A percentile compares a stretch with the other conserved stretches of the same genome.
phyloP scores from a whole-genome alignment of 768 basidiomycete species.

The Bullera alba region DNA sequence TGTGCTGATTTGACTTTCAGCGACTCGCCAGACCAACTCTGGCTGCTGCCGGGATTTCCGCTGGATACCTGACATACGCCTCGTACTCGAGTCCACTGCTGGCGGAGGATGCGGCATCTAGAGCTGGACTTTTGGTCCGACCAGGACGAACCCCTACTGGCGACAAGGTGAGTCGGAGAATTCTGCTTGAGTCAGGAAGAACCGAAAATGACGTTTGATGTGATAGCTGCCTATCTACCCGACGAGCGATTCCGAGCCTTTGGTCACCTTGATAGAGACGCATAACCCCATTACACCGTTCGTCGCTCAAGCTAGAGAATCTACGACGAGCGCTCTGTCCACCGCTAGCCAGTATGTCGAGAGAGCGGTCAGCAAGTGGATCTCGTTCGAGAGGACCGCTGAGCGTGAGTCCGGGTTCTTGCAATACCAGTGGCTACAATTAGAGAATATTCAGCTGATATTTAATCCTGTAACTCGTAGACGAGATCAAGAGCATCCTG shows the following conservation, averaged over 20 bases:
- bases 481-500: slow-evolving; percentile 71
- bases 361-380: slow-evolving; percentile 69
- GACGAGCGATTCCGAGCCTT: slow-evolving; percentile 49
- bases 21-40: not conserved
- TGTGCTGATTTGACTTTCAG: not conserved
- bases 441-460: no score
- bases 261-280: slow-evolving; percentile 65
- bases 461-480: slow-evolving; percentile 48
- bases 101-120: not conserved
- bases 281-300: slow-evolving; percentile 68
- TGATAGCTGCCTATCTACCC: slow-evolving; percentile 79
- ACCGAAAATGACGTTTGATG: not conserved
- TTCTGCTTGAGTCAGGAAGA: not conserved
- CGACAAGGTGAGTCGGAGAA: slow-evolving; percentile 10
- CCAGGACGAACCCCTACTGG: slow-evolving; percentile 12
- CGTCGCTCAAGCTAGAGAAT: slow-evolving; percentile 63
- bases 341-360: slow-evolving; percentile 64
- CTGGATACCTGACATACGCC: not conserved
- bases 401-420: slow-evolving; percentile 56
- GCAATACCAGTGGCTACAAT: slow-evolving; percentile 15
- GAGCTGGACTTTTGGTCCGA: not conserved
- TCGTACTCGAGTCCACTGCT: not conserved
- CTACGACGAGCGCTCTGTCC: slow-evolving; percentile 54
- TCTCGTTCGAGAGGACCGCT: slow-evolving; percentile 72
- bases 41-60: not conserved